Conservation (phyloP, 2,329 filamentous ascomycete genomes). For the Colletotrichum phormii region DNA sequence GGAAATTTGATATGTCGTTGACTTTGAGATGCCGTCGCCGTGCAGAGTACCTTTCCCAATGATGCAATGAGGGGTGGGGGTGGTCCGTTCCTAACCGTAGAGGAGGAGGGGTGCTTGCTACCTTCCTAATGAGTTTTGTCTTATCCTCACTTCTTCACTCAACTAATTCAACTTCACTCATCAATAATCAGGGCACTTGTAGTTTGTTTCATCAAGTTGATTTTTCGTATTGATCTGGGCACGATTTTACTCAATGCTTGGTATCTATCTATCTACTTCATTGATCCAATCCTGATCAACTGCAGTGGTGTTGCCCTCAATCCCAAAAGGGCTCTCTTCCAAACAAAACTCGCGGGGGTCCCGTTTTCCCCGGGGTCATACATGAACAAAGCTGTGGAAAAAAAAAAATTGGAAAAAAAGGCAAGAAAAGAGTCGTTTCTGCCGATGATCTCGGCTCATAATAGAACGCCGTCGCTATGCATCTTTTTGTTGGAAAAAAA, state of each 20-base stretch:
- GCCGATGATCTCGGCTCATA: background rate
- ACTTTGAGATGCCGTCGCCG: background rate
- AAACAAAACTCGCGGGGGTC: background rate
- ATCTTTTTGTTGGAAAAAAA: background rate
- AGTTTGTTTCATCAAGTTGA: background rate
- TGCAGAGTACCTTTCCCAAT: background rate
- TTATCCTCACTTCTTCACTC: background rate
- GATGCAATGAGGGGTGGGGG: background rate
- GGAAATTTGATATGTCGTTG: background rate
- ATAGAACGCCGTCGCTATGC: conserved; percentile 17
- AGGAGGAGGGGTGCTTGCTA: background rate
- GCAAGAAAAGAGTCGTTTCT: background rate
- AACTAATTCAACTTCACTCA: background rate
- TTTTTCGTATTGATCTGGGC: background rate
- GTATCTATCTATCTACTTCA: background rate
- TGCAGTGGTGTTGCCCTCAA: too few relatives aligned
- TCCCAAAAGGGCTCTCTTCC: background rate
- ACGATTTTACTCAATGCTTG: background rate
- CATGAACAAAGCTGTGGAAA: background rate
- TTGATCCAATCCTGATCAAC: background rate
- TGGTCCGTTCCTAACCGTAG: background rate
- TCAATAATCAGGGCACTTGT: background rate
- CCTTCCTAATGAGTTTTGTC: background rate
- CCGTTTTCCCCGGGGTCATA: background rate
- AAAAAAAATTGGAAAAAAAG: background rate